These are phyloP conservation scores for Ramicandelaber brevisporus DNA, from an alignment of 192 early-diverging fungal species.

Conservation along the genomic window DNA sequence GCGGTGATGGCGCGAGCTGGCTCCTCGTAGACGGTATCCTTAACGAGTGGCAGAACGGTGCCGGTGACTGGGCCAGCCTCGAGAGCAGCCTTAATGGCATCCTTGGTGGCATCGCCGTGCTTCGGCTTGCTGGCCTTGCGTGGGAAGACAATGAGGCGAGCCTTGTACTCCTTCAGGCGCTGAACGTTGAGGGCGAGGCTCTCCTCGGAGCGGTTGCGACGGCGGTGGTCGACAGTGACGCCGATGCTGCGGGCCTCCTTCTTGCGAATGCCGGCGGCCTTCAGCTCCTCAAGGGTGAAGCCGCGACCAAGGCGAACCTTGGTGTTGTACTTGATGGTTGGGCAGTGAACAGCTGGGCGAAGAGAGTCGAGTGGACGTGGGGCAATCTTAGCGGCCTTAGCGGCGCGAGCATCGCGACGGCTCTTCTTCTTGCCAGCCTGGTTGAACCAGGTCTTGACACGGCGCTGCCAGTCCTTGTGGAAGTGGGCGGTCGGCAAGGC, in stretches of 20 bases:
- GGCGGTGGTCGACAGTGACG: conserved; percentile 89
- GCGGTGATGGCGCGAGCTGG: conserved; percentile 20
- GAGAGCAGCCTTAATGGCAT: conserved; percentile 11
- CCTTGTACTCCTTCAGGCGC: conserved; percentile 82
- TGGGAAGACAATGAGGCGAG: conserved; percentile 92
- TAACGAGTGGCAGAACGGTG: conserved; percentile 4
- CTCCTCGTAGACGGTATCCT: conserved; percentile 7
- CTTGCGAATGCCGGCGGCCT: conserved; percentile 78
- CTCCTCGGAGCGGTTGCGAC: conserved; percentile 87
- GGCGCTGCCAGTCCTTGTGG: conserved; percentile 93
- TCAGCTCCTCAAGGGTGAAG: conserved; percentile 95
- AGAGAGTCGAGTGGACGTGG: conserved; percentile 91
- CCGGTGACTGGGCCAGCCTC: conserved; percentile 9
- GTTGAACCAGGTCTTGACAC: conserved; percentile 97
- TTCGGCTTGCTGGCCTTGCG: conserved; percentile 64
- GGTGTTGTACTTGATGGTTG: conserved; percentile 93
- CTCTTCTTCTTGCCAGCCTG: conserved; percentile 87
- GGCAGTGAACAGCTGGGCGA: conserved; percentile 88
- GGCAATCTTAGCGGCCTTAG: conserved; percentile 89
- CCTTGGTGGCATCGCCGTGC: conserved; percentile 16
- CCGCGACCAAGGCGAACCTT: conserved; percentile 91
- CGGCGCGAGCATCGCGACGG: conserved; percentile 58
- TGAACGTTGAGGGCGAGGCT: conserved; percentile 78
- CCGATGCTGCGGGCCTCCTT: conserved; percentile 88
- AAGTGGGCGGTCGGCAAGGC: conserved; percentile 83